Evolutionary conservation across 768 basidiomycete species (phyloP).

Genomic region (Paxillus ammoniavirescens): DNA sequence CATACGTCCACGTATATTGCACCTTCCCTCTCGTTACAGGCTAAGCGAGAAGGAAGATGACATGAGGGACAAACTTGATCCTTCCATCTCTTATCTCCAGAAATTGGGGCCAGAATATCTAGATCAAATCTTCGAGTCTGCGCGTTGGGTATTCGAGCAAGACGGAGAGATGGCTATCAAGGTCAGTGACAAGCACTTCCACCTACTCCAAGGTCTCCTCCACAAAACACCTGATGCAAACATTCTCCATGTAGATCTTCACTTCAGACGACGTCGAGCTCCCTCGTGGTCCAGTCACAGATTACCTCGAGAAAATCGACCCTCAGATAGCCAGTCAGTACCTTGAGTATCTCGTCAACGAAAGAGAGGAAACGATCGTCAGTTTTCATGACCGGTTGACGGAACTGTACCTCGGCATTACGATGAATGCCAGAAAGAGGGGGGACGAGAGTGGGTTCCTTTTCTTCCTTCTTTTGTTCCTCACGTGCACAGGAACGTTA

Average conservation of each 20-base stretch:
- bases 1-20: neutral
- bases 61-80: slow-evolving; percentile 72
- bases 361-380: slow-evolving; percentile 62
- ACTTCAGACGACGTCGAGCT: slow-evolving; percentile 93
- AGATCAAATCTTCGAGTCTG: slow-evolving; percentile 75
- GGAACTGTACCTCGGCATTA: slow-evolving; percentile 79
- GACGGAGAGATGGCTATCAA: slow-evolving; percentile 75
- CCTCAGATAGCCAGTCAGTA: slow-evolving; percentile 71
- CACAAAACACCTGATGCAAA: neutral
- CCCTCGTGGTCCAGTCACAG: slow-evolving; percentile 71
- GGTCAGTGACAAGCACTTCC: slow-evolving; percentile 35
- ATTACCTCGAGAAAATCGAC: slow-evolving; percentile 74
- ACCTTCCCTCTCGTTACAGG: slow-evolving; percentile 38
- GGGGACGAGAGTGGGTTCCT: slow-evolving; percentile 53
- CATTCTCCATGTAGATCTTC: slow-evolving; percentile 64
- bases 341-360: slow-evolving; percentile 80
- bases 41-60: slow-evolving; percentile 78
- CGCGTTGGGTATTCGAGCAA: slow-evolving; percentile 82
- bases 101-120: slow-evolving; percentile 84
- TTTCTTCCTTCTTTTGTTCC: neutral
- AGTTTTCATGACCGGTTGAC: slow-evolving; percentile 87
- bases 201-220: neutral
- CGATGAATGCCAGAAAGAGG: slow-evolving; percentile 53
- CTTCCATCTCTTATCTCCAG: slow-evolving; percentile 87
- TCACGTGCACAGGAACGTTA: neutral